Conservation (phyloP, 75 land plant species). For the Selaginella moellendorffii region DNA sequence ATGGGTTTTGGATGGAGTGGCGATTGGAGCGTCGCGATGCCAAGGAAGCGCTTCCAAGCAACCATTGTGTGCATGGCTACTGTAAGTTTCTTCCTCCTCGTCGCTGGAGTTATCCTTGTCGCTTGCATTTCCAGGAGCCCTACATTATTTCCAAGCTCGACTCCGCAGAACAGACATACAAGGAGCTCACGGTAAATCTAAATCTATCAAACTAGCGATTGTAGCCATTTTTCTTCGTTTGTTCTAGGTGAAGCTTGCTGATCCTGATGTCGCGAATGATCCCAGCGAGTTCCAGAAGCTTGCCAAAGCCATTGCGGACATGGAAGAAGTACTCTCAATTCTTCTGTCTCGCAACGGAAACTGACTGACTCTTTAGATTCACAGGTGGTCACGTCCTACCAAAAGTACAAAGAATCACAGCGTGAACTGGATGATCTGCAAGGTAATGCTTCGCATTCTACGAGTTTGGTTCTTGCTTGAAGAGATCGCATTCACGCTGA, state of each 20-base stretch:
- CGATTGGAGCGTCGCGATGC: too few relatives aligned
- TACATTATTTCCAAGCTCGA: conserved; percentile 80
- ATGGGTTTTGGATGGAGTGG: too few relatives aligned
- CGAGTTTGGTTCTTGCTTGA: too few relatives aligned
- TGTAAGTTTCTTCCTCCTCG: too few relatives aligned
- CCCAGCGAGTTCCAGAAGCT: conserved; percentile 81
- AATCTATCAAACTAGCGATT: background rate
- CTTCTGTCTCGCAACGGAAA: background rate
- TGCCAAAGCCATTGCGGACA: conserved; percentile 78
- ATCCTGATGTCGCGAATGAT: conserved; percentile 86
- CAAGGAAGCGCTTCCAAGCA: too few relatives aligned
- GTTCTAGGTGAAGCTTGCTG: conserved; percentile 74
- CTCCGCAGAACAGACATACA: conserved; percentile 92
- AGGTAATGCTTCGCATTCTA: too few relatives aligned
- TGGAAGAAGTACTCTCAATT: conserved; percentile 51
- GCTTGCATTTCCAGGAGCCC: conserved; percentile 72
- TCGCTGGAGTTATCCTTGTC: too few relatives aligned
- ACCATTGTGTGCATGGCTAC: too few relatives aligned
- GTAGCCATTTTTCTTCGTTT: background rate
- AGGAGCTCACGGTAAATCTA: conserved; percentile 67
- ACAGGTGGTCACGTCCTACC: conserved; percentile 63
- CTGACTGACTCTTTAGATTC: conserved; percentile 9
- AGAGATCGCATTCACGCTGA: too few relatives aligned
- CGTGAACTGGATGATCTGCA: conserved; percentile 59
- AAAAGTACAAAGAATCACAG: conserved; percentile 61